phyloP scores from a whole-genome alignment of 2,329 filamentous ascomycete genomes.

The Pseudocercospora fuligena region DNA sequence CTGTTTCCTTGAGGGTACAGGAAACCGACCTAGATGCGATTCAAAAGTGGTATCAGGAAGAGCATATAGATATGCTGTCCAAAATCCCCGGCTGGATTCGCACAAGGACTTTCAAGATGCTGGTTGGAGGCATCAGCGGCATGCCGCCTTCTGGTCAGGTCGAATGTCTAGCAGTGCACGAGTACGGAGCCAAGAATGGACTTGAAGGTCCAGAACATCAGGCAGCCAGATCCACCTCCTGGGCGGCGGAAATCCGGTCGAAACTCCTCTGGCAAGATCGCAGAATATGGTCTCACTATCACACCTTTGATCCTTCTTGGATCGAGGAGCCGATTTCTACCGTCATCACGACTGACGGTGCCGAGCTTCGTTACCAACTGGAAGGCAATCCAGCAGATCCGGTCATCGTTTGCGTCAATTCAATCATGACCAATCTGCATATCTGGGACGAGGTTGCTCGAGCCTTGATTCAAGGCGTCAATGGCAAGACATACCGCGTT shows the following conservation, averaged over 20 bases:
- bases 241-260: constrained; percentile 63
- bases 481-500: constrained; percentile 68
- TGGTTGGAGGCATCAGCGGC: constrained; percentile 60
- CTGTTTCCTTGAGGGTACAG: constrained; percentile 43
- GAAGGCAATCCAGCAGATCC: constrained; percentile 75
- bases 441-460: constrained; percentile 81
- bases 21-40: constrained; percentile 65
- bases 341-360: constrained; percentile 70
- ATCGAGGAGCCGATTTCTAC: constrained; percentile 67
- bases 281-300: constrained; percentile 72
- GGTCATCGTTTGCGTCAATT: constrained; percentile 77
- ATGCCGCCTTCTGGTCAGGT: constrained; percentile 52
- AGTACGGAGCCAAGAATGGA: constrained; percentile 71
- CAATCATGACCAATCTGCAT: constrained; percentile 73
- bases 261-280: constrained; percentile 63
- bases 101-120: constrained; percentile 71
- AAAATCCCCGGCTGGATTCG: constrained; percentile 80
- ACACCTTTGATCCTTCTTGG: constrained; percentile 68
- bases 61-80: constrained; percentile 73
- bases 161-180: constrained; percentile 71
- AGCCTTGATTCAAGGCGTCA: constrained; percentile 59
- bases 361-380: constrained; percentile 72
- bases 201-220: constrained; percentile 68
- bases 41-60: constrained; percentile 73
- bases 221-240: constrained; percentile 66